Conservation (phyloP, 805 yeast genomes). For the Cyberlindnera mississippiensis region DNA sequence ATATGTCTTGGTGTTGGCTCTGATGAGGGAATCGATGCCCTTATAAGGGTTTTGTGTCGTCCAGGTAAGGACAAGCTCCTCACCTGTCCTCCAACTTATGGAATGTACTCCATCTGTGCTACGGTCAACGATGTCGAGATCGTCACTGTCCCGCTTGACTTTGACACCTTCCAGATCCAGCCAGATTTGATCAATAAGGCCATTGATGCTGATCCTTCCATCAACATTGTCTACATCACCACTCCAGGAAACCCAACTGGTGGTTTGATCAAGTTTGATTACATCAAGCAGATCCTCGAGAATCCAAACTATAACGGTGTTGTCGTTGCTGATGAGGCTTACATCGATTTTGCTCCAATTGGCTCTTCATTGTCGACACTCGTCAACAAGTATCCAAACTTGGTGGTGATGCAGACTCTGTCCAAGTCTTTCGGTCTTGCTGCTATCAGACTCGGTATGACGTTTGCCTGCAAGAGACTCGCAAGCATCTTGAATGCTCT, state of each 20-base stretch:
- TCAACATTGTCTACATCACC: constrained; percentile 79
- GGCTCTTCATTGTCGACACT: constrained; percentile 72
- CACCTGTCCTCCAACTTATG: constrained; percentile 93
- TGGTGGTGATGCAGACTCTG: constrained; percentile 86
- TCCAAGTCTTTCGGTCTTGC: constrained; percentile 97
- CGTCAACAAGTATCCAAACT: constrained; percentile 76
- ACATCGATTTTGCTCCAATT: constrained; percentile 73
- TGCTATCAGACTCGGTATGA: constrained; percentile 85
- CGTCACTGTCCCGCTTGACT: constrained; percentile 69
- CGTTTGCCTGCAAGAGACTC: constrained; percentile 59
- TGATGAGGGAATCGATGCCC: constrained; percentile 89
- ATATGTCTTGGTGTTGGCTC: constrained; percentile 95
- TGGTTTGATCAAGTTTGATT: constrained; percentile 45
- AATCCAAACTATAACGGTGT: constrained; percentile 63
- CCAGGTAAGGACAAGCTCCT: constrained; percentile 83
- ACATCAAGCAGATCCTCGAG: constrained; percentile 45
- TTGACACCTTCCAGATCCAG: constrained; percentile 61
- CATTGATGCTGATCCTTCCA: constrained; percentile 50
- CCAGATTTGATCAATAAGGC: constrained; percentile 49
- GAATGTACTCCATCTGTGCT: constrained; percentile 94
- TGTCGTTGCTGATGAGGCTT: constrained; percentile 91
- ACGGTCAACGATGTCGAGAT: constrained; percentile 82
- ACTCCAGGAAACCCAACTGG: constrained; percentile 98
- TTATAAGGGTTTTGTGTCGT: constrained; percentile 76
- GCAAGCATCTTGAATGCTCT: constrained; percentile 74